Evolutionary conservation across 2,329 filamentous ascomycete species (phyloP), one percentile per base, ranked within the genome.

Genomic region (Fusarium verrucosum): DNA sequence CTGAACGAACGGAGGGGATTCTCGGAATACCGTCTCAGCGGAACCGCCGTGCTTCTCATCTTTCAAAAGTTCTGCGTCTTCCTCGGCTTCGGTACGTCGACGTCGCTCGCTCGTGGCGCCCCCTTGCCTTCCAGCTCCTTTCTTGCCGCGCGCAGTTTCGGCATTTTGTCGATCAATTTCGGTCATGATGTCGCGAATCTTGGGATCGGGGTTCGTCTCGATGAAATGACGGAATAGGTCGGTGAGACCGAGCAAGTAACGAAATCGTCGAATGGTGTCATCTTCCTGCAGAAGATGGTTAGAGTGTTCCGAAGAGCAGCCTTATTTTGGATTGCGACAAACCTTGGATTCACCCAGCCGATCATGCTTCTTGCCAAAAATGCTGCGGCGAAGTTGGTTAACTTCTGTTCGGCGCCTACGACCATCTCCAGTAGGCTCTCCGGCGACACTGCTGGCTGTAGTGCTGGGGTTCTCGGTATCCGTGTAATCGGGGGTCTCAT

Each of bases 201-300:
- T 92, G 16, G 95, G 94, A 74, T 99, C 94, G 7, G 94, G 94
- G 74, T 97, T 99, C 10, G 93, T 92, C 75, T 98, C 94, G 79
- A 99, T 99, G 78, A 99, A 99, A 79, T 99, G 95, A 66, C 96
- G 92, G 82, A 99, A 99, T 19, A 99, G 84, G 73, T 99, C 95
- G 16, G 95, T 99, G 49, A 99, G 83, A 23, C 96, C 96, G 14
- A 99, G 86, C 2, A 99, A 86, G 76, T 99, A 99, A 65, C 93
- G 89, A 76, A 99, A 99, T 75, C 95, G 86, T 70, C 94, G 88
- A 73, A 98, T 92, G 1, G 92, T 96, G 74, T 98, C 94, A 82
- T 97, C 92, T 81, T 97, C 94, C 92, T 94, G 52, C 35, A 61
- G 46, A 22, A n/a, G 10, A 36, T 36, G 17, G 52, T 65, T 23